phyloP scores from a whole-genome alignment of 2,329 filamentous ascomycete genomes.

The Ophiosphaerella korrae region DNA sequence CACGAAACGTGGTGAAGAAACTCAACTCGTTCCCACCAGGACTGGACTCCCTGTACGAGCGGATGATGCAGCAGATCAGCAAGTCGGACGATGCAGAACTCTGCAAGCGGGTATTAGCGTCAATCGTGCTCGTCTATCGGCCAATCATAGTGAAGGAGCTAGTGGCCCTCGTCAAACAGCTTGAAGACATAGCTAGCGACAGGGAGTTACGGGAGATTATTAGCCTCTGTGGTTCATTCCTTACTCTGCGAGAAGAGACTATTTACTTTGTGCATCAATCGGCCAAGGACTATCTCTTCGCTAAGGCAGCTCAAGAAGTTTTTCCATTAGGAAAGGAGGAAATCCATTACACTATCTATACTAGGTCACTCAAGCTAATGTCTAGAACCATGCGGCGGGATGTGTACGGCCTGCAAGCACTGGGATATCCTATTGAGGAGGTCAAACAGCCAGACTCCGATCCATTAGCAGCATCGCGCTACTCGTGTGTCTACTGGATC shows the following conservation, averaged over 20 bases:
- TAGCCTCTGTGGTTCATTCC: slow-evolving; percentile 48
- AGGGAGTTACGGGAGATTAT: slow-evolving; percentile 4
- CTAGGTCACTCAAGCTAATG: neutral
- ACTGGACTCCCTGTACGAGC: slow-evolving; percentile 46
- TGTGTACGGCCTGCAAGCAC: slow-evolving; percentile 19
- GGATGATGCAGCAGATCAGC: slow-evolving; percentile 47
- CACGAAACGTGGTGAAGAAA: slow-evolving; percentile 21
- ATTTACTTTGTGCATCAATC: slow-evolving; percentile 37
- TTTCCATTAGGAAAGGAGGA: neutral
- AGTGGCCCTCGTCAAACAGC: slow-evolving; percentile 7
- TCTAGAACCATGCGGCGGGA: too few relatives aligned
- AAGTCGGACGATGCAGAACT: slow-evolving; percentile 13
- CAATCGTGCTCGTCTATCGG: slow-evolving; percentile 23
- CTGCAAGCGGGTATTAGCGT: slow-evolving; percentile 44
- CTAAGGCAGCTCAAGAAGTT: slow-evolving; percentile 7
- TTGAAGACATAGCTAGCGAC: neutral
- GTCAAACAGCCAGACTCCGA: slow-evolving; percentile 27
- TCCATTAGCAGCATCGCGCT: slow-evolving; percentile 28
- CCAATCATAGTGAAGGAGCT: slow-evolving; percentile 5
- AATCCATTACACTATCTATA: neutral
- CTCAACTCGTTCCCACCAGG: slow-evolving; percentile 31
- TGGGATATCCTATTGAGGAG: slow-evolving; percentile 19
- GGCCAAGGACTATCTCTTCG: slow-evolving; percentile 52
- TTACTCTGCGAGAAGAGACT: slow-evolving; percentile 36
- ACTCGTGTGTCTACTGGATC: too few relatives aligned